Evolutionary conservation across 805 yeast genomes (phyloP), one percentile per base, ranked within the genome.

Genomic region (Saturnispora dispora): DNA sequence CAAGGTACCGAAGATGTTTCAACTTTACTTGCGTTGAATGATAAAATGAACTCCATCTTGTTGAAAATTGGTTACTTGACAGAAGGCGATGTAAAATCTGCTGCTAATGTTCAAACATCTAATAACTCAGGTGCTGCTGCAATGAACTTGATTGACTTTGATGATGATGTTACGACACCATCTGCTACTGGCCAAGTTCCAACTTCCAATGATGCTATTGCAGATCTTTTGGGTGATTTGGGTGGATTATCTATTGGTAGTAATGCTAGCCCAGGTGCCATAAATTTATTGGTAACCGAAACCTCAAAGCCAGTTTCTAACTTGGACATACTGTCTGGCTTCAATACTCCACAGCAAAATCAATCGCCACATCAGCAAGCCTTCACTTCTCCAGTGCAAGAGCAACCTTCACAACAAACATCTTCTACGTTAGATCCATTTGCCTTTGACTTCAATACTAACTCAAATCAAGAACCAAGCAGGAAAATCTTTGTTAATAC

Each of bases 171-270:
- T 4, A 57, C 60, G 37, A 47, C 60, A 17, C 37, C 60, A 42
- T 25, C 60, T 32, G 56, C 27, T 30, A 51, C 36, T 46, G 57
- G 61, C 17, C 59, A 60, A 1, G 56, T 60, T 61, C 71, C 69
- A 63, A 71, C 62, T 62, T 69, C 64, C 63, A 75, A 58, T 45
- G 72, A 69, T 56, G 69, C 72, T 13, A 69, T 83, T 48, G 79
- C 80, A 50, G 96, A 89, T 63, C 73, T 90, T 55, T 72, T 89
- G 53, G 82, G 86, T 47, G 93, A 83, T 57, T 70, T 86, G 58
- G 76, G 82, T 30, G 76, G 82, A 46, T 72, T 86, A 53, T 76
- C 87, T 2, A 77, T 84, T 32, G 53, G 52, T 22, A 57, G 57
- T 9, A 17, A 73, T 27, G 56, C 63, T 51, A 60, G 72, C 44